Base-by-base conservation (phyloP, 1,284 basidiomycete species). In the Tetrapyrgos nigripes region DNA sequence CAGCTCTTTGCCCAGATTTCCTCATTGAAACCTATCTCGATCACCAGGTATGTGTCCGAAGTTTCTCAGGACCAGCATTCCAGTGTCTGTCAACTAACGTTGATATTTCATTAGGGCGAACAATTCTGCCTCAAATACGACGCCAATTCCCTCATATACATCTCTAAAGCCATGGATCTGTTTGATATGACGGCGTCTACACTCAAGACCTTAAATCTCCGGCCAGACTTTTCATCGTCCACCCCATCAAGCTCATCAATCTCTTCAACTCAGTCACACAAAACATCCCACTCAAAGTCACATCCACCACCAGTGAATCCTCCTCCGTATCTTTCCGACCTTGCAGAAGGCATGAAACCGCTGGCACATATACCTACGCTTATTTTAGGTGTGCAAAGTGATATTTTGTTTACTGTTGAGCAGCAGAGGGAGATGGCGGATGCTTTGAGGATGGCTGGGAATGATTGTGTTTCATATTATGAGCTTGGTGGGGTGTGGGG, bases 71-170 rank as follows among this genome's bases (percentile, higher is more conserved):
- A 28, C 45, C 35, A 29, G n/a, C n/a, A n/a, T n/a, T n/a, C n/a
- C n/a, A n/a, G n/a, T 27, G 17, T 27, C 2, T 14, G 35, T 17
- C 9, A 37, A 58, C 73, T 57, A 27, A 40, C 27, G 23, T 27
- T 24, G 1, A 9, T 37, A 14, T 27, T 47, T 9, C 17, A 19
- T 5, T 62, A 90, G 86, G 94, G 94, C 58, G 94, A 96, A 76
- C 88, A 95, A 69, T 99, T 99, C 79, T 99, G 97, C 73, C 82
- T 98, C 59, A 99, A 98, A 73, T 99, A 99, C 76, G 97, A 99
- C 73, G 97, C 97, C 60, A 99, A 99, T 78, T 97, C 95, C 3
- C 89, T 99, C 73, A 96, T 99, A 68, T 99, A 99, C 80, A 88
- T 98, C 63, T 95, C 92, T 21, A 99, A 99, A 79, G 97, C 97